Conservation (phyloP, 2,329 filamentous ascomycete species). For the Paramyrothecium roridum region DNA sequence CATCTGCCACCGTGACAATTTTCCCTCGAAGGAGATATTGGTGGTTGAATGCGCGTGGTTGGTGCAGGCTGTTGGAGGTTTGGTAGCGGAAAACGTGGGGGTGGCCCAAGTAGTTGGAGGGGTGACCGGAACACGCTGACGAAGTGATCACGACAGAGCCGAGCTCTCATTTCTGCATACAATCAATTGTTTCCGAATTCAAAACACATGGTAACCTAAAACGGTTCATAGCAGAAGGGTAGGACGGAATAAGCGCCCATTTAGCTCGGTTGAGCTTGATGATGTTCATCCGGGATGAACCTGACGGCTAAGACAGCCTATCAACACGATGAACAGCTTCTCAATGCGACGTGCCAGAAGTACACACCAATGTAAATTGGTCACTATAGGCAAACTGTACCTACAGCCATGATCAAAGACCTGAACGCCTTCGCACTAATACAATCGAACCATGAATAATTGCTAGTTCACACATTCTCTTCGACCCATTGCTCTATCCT, state of each 20-base stretch:
- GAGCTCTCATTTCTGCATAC: too few species aligned
- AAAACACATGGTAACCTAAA: too few species aligned
- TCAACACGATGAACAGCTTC: too few species aligned
- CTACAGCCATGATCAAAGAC: neutral
- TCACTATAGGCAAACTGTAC: too few species aligned
- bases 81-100: neutral
- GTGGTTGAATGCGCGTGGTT: neutral
- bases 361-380: too few species aligned
- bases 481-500: slow-evolving; percentile 56
- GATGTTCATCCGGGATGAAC: too few species aligned
- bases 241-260: too few species aligned
- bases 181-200: too few species aligned
- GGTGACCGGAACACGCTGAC: neutral
- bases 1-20: neutral
- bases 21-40: neutral
- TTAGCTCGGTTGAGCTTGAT: too few species aligned
- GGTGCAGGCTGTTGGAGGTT: neutral
- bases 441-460: slow-evolving; percentile 3
- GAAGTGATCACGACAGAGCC: neutral
- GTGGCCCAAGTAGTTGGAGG: neutral
- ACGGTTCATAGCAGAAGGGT: too few species aligned
- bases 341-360: too few species aligned
- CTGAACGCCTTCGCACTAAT: neutral
- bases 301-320: too few species aligned
- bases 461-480: slow-evolving; percentile 27